Evolutionary conservation across 768 basidiomycete species (phyloP), one percentile per base, ranked within the genome.

Genomic region (Leccinum variicolor): DNA sequence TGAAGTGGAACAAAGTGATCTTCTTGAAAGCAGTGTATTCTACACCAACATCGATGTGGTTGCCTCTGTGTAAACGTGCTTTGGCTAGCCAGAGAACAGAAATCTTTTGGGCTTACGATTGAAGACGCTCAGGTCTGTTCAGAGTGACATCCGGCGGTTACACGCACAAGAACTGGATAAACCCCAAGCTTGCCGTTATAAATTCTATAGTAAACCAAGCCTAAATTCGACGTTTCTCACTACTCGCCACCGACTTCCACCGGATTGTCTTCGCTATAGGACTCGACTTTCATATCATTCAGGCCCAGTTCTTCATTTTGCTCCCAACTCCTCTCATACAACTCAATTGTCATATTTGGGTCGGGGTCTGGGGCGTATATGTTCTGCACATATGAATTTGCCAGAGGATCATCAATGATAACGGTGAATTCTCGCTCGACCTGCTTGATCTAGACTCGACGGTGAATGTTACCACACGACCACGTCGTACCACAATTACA

Each of bases 341-440:
- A 69, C 69, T 89, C 91, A 52, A 90, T 81, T 29, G 72, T 78
- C 90, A 99, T 92, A 66, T 94, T 94, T 1, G 96, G 96, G 68
- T 98, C 96, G 0, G 91, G 86, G 68, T 99, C 96, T 4, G 97
- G 97, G 0, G 97, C 96, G 69, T 96, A 98, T n/a, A 95, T 66
- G 70, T 94, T 97, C 71, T 99, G 97, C 47, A 99, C 77, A 68
- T 98, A 95, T 3, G 93, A 95, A 72, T 98, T 98, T 14, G 92
- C 88, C 19, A 98, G 78, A 3, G 97, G 97, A 68, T 98, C 96
- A 67, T 98, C 96, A 10, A 99, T 77, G 69, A 98, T 89, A 58
- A 99, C 69, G 0, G 96, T 98, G 75, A 96, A 99, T 4, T 89
- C 87, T 33, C 77, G 79, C 52, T 86, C 81, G 13, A 83, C 95